Percentiles rank a stretch among this genome's conserved stretches.
Evolutionary conservation across 805 yeast genomes (phyloP).

Genomic region (Starmerella gropengiesseri): DNA sequence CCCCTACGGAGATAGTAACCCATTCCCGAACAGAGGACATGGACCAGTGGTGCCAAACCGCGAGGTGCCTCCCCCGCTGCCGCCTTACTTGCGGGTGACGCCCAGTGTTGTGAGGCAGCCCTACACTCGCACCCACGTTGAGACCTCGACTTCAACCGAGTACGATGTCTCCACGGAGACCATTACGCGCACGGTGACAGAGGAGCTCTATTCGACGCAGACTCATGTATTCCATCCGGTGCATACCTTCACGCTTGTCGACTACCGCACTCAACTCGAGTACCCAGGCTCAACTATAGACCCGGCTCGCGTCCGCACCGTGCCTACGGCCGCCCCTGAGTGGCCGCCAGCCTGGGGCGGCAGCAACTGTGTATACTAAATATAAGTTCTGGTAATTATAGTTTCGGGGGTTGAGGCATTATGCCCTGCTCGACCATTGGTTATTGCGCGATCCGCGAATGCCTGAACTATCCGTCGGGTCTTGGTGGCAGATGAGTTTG

Average conservation of each 20-base stretch:
- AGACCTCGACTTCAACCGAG: slow-evolving; percentile 13
- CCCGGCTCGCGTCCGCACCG: slow-evolving; percentile 4
- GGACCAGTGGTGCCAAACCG: neutral
- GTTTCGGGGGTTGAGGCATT: no score
- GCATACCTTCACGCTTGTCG: slow-evolving; percentile 13
- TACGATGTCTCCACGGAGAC: slow-evolving; percentile 3
- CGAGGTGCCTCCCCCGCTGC: neutral
- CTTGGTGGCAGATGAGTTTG: no score
- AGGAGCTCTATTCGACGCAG: slow-evolving; percentile 6
- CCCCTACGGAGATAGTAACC: neutral
- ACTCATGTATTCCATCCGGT: slow-evolving; percentile 14
- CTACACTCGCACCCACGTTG: slow-evolving; percentile 9
- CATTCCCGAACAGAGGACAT: neutral
- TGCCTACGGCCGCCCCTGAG: neutral
- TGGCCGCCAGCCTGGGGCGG: neutral
- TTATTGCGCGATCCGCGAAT: no score
- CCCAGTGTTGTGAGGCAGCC: slow-evolving; percentile 12
- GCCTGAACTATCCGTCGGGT: no score
- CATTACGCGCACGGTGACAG: slow-evolving; percentile 16
- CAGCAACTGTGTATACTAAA: no score
- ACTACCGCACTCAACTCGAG: slow-evolving; percentile 11
- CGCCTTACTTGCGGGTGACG: slow-evolving; percentile 16
- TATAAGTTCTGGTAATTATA: no score
- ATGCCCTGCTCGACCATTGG: no score
- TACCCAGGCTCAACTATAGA: slow-evolving; percentile 20